Evolutionary conservation across 1,139 yeast genomes (phyloP).

Genomic region (Lodderomyces orthopsilosis): DNA sequence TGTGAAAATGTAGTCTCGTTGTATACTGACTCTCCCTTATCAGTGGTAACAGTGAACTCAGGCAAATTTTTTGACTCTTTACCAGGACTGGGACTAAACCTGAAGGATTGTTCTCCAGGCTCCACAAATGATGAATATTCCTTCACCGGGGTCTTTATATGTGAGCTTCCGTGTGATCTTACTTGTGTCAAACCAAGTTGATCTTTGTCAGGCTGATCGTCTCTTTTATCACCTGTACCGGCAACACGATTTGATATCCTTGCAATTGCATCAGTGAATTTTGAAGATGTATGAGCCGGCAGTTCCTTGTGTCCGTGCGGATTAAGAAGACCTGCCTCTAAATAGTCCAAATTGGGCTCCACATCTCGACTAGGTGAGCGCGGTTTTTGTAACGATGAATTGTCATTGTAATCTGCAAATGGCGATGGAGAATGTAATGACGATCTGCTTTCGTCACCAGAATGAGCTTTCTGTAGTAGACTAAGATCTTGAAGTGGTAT

Average conservation of each 20-base stretch:
- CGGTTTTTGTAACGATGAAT: neutral
- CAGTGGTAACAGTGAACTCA: neutral
- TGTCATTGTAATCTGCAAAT: constrained; percentile 4
- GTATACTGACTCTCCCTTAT: neutral
- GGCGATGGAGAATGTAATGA: constrained; percentile 5
- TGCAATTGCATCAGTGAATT: constrained; percentile 29
- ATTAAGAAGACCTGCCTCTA: constrained; percentile 15
- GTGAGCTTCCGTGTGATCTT: constrained; percentile 5
- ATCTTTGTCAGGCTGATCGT: constrained; percentile 3
- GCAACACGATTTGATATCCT: constrained; percentile 45
- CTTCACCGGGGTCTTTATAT: constrained; percentile 10
- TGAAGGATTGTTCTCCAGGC: neutral
- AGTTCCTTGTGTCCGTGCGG: constrained; percentile 8
- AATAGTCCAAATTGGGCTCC: constrained; percentile 4
- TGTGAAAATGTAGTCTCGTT: constrained; percentile 2
- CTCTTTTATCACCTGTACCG: constrained; percentile 25
- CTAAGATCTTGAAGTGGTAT: constrained; percentile 19
- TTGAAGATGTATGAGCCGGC: constrained; percentile 16
- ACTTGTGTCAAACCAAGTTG: neutral
- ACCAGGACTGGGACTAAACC: neutral
- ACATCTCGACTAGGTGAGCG: neutral
- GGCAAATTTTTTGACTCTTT: neutral
- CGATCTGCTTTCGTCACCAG: constrained; percentile 1
- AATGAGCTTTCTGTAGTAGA: constrained; percentile 2
- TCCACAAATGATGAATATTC: constrained; percentile 9